These are phyloP conservation scores for Termitomyces heimii DNA, from an alignment of 768 basidiomycete genomes.

Conservation along the genomic window DNA sequence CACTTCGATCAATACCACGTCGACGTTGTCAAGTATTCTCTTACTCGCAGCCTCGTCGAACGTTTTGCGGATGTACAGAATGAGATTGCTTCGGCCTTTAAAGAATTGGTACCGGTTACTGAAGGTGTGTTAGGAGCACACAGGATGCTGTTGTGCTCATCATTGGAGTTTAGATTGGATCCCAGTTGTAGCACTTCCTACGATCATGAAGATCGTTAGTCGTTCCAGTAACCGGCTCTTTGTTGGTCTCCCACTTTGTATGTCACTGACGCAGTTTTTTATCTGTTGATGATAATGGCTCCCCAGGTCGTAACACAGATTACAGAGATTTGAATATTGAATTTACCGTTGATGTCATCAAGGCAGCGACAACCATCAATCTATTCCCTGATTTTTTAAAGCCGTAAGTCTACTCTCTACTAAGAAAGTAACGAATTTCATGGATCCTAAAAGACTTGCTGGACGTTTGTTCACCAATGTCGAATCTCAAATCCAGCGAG, in stretches of 20 bases:
- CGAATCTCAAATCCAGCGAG: slow-evolving; percentile 15
- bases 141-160: not conserved
- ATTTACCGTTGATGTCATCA: slow-evolving; percentile 30
- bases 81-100: slow-evolving; percentile 36
- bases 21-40: slow-evolving; percentile 21
- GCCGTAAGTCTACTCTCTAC: slow-evolving; percentile 28
- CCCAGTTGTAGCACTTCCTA: slow-evolving; percentile 18
- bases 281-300: not conserved
- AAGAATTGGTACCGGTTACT: slow-evolving; percentile 26
- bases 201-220: slow-evolving; percentile 27
- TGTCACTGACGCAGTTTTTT: not conserved
- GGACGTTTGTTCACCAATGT: slow-evolving; percentile 16
- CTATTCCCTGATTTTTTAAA: slow-evolving; percentile 34
- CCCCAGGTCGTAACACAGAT: slow-evolving; percentile 33
- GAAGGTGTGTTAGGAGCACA: slow-evolving; percentile 16
- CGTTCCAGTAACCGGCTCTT: slow-evolving; percentile 36
- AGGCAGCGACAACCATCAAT: slow-evolving; percentile 23
- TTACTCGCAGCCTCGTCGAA: slow-evolving; percentile 32
- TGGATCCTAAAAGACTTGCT: slow-evolving; percentile 9
- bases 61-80: slow-evolving; percentile 35
- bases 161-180: slow-evolving; percentile 27
- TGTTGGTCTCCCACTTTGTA: slow-evolving; percentile 40
- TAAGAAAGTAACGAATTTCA: not conserved
- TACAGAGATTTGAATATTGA: slow-evolving; percentile 31
- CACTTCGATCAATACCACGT: slow-evolving; percentile 24